phyloP scores from a whole-genome alignment of 139 green algal species.

The Chlorella vulgaris region DNA sequence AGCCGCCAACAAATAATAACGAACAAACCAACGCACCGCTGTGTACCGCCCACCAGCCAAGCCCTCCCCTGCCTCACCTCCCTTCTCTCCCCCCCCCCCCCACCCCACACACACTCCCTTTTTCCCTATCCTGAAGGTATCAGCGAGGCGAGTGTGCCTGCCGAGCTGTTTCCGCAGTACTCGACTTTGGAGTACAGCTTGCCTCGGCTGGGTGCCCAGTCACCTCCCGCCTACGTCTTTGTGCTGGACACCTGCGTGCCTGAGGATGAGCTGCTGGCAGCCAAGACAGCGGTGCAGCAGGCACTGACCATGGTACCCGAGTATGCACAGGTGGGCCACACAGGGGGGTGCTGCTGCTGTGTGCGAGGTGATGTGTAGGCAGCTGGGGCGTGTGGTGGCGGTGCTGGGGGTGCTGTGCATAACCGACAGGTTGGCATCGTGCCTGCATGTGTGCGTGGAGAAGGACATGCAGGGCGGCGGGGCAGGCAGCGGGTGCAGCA shows the following conservation, averaged over 20 bases:
- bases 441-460: no score
- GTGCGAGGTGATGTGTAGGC: no score
- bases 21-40: no score
- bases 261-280: conserved; percentile 90
- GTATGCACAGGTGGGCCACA: conserved; percentile 42
- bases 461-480: no score
- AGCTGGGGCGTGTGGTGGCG: not conserved
- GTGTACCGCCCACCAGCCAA: not conserved
- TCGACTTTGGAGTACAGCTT: conserved; percentile 97
- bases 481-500: no score
- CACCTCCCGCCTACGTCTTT: conserved; percentile 93
- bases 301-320: conserved; percentile 60
- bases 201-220: conserved; percentile 48
- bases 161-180: conserved; percentile 97
- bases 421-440: no score
- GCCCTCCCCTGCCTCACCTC: not conserved
- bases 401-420: not conserved
- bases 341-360: no score
- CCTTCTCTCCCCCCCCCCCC: not conserved
- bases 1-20: no score
- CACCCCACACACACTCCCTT: conserved; percentile 71
- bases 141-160: conserved; percentile 83
- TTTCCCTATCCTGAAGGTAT: conserved; percentile 84
- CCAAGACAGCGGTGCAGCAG: conserved; percentile 82
- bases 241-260: conserved; percentile 92